Evolutionary conservation across 345 rosid species (phyloP).

Genomic region (Eucalyptus paniculata): DNA sequence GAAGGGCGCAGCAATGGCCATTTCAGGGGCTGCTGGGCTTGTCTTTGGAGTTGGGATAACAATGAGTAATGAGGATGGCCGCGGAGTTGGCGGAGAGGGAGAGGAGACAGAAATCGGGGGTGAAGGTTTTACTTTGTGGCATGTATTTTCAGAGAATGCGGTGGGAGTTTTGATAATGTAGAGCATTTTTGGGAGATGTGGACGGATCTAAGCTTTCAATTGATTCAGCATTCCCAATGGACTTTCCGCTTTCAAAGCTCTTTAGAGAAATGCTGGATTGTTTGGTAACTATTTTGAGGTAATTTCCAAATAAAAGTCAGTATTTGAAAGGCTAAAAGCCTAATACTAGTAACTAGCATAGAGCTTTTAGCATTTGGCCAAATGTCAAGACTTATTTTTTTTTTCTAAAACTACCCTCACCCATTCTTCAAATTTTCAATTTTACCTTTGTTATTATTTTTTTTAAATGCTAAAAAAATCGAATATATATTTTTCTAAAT

Average conservation of each 20-base stretch:
- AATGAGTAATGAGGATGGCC: background rate
- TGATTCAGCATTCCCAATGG: background rate
- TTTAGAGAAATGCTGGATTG: rapidly evolving
- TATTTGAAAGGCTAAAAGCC: rapidly evolving
- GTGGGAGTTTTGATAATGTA: background rate
- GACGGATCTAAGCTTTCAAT: background rate
- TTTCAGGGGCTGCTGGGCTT: background rate
- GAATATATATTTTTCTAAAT: too few species aligned
- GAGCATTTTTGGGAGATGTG: background rate
- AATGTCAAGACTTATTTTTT: too few species aligned
- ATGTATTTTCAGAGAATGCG: background rate
- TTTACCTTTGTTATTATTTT: too few species aligned
- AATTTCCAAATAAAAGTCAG: rapidly evolving
- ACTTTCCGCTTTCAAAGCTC: rapidly evolving
- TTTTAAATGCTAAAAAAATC: too few species aligned
- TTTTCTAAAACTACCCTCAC: too few species aligned
- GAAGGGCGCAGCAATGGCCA: background rate
- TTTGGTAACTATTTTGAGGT: too few species aligned
- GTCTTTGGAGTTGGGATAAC: background rate
- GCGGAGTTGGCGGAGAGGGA: background rate
- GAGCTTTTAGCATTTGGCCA: too few species aligned
- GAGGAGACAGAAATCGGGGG: background rate
- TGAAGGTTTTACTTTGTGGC: background rate
- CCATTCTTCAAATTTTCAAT: too few species aligned
- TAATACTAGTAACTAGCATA: too few species aligned